phyloP scores from a whole-genome alignment of 805 yeast genomes.

The Teunomyces atbi region DNA sequence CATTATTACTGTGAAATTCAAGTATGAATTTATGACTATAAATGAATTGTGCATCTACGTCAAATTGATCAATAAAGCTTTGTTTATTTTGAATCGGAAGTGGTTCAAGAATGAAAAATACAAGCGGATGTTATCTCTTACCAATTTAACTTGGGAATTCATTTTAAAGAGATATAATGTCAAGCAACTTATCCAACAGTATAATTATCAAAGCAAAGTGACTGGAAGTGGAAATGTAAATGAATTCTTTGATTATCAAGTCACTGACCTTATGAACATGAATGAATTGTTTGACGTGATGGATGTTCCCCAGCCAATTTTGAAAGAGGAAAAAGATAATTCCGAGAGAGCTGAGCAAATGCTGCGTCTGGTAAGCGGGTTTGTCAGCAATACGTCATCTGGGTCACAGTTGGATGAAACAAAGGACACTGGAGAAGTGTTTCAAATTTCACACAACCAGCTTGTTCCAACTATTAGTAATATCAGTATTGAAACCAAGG shows the following conservation, averaged over 20 bases:
- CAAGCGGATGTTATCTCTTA: slow-evolving; percentile 43
- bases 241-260: slow-evolving; percentile 42
- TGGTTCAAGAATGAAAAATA: slow-evolving; percentile 48
- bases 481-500: slow-evolving; percentile 13
- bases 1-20: slow-evolving; percentile 52
- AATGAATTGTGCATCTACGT: slow-evolving; percentile 38
- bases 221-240: slow-evolving; percentile 12
- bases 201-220: slow-evolving; percentile 15
- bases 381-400: neutral
- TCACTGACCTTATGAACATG: slow-evolving; percentile 37
- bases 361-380: neutral
- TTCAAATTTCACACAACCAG: neutral
- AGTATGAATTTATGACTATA: slow-evolving; percentile 37
- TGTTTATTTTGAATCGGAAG: slow-evolving; percentile 41
- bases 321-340: neutral
- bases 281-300: slow-evolving; percentile 40
- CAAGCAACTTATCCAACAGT: slow-evolving; percentile 26
- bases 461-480: neutral
- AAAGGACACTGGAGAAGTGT: neutral
- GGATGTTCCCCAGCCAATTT: slow-evolving; percentile 44
- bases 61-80: slow-evolving; percentile 40
- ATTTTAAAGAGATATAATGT: slow-evolving; percentile 36
- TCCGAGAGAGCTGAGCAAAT: neutral
- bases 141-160: slow-evolving; percentile 43
- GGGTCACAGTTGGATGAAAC: neutral